Evolutionary conservation across 2,329 filamentous ascomycete genomes (phyloP), one percentile per base, ranked within the genome.

Genomic region (Elsinoe arachidis): DNA sequence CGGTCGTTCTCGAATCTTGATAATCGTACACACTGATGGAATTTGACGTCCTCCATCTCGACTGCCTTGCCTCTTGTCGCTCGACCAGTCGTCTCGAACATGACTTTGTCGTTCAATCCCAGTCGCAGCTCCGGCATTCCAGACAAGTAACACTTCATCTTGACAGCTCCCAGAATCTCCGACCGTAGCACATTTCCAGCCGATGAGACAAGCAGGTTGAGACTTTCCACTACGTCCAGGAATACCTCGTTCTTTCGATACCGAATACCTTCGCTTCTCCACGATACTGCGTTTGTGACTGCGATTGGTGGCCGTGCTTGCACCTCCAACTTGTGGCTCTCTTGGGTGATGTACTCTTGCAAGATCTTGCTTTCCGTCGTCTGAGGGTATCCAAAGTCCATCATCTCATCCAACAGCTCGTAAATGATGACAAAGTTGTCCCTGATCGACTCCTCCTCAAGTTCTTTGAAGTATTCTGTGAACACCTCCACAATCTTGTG

Each of bases 361-460:
- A 99, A 78, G 71, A 99, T 99, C 81, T 99, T 99, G 72, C 84
- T 89, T 74, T 99, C 93, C 63, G 93, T 99, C 9, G 93, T 99
- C 73, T 99, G 93, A 5, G 93, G 93, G 72, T 99, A 96, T 62
- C 93, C 93, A 78, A 99, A 99, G 75, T 99, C 93, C 93, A 99
- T 99, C 93, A 99, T 99, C 78, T 99, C 93, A 70, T 99, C 93
- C 62, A 99, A 82, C 61, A 99, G 76, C 75, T 99, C 93, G 79
- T 99, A 99, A 69, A 99, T 99, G 70, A 99, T 85, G 72, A 99
- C 93, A 70, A 99, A 99, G 78, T 99, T 99, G 78, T 99, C 93
- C 66, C 93, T 85, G 72, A 99, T 99, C 66, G 90, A 96, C 75
- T 99, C 93, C 73, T 99, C 93, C 74, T 99, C 93, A 60, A 99